phyloP scores from a whole-genome alignment of 2,329 filamentous ascomycete species.

The Colletotrichum sp. region DNA sequence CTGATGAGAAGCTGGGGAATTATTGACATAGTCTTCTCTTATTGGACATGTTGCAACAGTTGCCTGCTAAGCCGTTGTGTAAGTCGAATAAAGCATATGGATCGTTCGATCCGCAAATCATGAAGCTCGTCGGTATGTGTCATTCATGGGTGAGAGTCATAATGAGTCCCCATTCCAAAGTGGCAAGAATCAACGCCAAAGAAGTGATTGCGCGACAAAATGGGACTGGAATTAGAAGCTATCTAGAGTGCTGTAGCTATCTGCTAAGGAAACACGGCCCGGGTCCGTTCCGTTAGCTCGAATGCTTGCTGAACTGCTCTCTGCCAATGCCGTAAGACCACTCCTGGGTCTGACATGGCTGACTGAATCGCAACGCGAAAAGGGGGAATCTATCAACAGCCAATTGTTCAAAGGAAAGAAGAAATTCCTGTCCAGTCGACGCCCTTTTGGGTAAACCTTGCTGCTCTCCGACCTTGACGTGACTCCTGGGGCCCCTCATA shows the following conservation, averaged over 20 bases:
- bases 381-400: slow-evolving; percentile 20
- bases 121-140: neutral
- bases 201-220: neutral
- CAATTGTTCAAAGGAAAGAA: neutral
- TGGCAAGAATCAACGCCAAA: neutral
- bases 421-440: slow-evolving; percentile 3
- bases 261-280: slow-evolving; percentile 3
- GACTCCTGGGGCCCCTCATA: slow-evolving; percentile 22
- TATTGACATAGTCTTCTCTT: neutral
- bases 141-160: neutral
- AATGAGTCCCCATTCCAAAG: neutral
- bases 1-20: neutral
- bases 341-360: neutral
- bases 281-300: slow-evolving; percentile 6
- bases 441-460: slow-evolving; percentile 9
- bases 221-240: slow-evolving; percentile 13
- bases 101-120: neutral
- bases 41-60: neutral
- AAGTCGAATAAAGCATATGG: neutral
- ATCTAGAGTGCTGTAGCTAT: slow-evolving; percentile 16
- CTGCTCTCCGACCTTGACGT: slow-evolving; percentile 8
- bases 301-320: slow-evolving; percentile 17
- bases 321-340: neutral
- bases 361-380: slow-evolving; percentile 12
- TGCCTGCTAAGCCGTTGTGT: neutral